These are phyloP conservation scores for Blastobotrys robertii DNA, from an alignment of 805 yeast genomes.

Conservation along the genomic window DNA sequence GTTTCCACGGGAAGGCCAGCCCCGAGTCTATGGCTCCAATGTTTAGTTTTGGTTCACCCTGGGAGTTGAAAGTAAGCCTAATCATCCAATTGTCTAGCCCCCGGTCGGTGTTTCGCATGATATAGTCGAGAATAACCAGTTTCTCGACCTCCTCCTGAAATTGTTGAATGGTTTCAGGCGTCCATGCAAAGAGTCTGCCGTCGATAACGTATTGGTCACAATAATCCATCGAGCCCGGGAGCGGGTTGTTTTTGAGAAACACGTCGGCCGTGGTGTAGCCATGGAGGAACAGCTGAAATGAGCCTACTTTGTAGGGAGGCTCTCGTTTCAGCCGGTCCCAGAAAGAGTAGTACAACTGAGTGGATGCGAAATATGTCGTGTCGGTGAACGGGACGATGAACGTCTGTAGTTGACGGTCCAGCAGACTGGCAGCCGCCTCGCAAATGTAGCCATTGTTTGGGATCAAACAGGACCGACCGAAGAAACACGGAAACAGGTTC, in stretches of 20 bases:
- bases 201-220: slow-evolving; percentile 1
- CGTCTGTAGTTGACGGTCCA: slow-evolving; percentile 51
- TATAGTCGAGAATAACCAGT: slow-evolving; percentile 58
- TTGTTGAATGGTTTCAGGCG: slow-evolving; percentile 35
- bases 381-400: slow-evolving; percentile 60
- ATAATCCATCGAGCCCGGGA: slow-evolving; percentile 33
- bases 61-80: slow-evolving; percentile 35
- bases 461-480: slow-evolving; percentile 62
- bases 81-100: slow-evolving; percentile 77
- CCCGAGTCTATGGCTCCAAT: slow-evolving; percentile 74
- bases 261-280: slow-evolving; percentile 53
- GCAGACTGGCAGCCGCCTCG: slow-evolving; percentile 60
- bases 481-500: slow-evolving; percentile 66
- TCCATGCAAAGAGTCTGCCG: slow-evolving; percentile 40
- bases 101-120: slow-evolving; percentile 67
- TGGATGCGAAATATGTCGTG: slow-evolving; percentile 40
- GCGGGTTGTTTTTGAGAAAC: slow-evolving; percentile 46
- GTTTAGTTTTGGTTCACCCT: slow-evolving; percentile 31
- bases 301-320: slow-evolving; percentile 42
- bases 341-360: slow-evolving; percentile 42
- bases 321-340: slow-evolving; percentile 32
- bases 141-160: slow-evolving; percentile 58
- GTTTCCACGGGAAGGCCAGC: slow-evolving; percentile 69
- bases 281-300: slow-evolving; percentile 52
- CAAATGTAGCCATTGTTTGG: slow-evolving; percentile 66